Evolutionary conservation across 352 stramenopile genomes (phyloP).

Genomic region (Phytopythium boreale): DNA sequence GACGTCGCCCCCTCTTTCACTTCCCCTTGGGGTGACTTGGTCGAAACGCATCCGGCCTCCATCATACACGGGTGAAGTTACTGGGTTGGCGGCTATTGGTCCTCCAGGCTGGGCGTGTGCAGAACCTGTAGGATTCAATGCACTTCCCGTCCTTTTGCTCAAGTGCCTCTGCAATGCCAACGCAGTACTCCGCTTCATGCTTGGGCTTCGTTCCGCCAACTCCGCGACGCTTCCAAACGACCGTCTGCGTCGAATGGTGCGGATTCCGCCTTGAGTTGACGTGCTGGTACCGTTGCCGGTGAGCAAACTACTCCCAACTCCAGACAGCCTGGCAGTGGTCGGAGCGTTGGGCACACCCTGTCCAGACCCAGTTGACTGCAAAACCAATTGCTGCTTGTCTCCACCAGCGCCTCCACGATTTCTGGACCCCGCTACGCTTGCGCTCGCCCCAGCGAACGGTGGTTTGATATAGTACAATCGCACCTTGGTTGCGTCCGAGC

Average conservation of each 20-base stretch:
- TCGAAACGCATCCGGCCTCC: background rate
- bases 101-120: background rate
- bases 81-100: background rate
- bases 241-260: slow-evolving; percentile 58
- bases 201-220: slow-evolving; percentile 29
- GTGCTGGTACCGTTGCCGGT: background rate
- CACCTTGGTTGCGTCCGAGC: slow-evolving; percentile 67
- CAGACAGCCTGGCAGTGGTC: background rate
- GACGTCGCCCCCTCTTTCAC: background rate
- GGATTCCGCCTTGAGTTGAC: slow-evolving; percentile 11
- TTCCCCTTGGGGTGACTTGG: background rate
- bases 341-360: background rate
- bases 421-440: background rate
- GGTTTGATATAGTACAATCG: slow-evolving; percentile 70
- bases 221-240: slow-evolving; percentile 76
- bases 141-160: slow-evolving; percentile 35
- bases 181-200: slow-evolving; percentile 37
- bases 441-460: slow-evolving; percentile 30
- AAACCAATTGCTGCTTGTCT: slow-evolving; percentile 8
- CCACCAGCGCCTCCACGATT: background rate
- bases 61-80: background rate
- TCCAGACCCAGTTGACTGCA: background rate
- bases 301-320: background rate
- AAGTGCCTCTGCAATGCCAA: slow-evolving; percentile 53
- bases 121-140: background rate